Evolutionary conservation across 2,329 filamentous ascomycete species (phyloP).

Genomic region (Simplicillium sp.): DNA sequence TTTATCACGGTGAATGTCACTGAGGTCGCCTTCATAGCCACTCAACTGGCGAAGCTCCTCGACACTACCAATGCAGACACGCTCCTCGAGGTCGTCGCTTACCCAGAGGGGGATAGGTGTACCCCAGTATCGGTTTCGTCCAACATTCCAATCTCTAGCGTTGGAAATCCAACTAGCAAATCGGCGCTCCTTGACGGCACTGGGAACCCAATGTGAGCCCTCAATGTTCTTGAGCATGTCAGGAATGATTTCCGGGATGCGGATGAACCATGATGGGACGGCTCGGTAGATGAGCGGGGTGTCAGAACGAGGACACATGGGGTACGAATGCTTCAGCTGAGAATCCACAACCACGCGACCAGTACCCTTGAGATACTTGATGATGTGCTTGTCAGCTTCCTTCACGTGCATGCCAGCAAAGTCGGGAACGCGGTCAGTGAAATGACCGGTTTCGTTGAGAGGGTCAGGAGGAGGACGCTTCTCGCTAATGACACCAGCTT

Average conservation of each 20-base stretch:
- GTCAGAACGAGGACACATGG: conserved; percentile 91
- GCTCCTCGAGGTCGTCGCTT: conserved; percentile 79
- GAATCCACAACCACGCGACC: conserved; percentile 76
- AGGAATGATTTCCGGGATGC: conserved; percentile 73
- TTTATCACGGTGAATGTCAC: conserved; percentile 84
- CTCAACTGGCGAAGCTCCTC: conserved; percentile 77
- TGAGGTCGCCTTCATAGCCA: conserved; percentile 74
- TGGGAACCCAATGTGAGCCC: conserved; percentile 83
- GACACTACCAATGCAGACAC: conserved; percentile 77
- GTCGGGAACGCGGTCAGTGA: conserved; percentile 66
- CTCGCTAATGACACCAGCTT: conserved; percentile 68
- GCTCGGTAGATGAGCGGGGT: conserved; percentile 88
- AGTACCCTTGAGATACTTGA: conserved; percentile 72
- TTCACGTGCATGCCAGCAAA: conserved; percentile 87
- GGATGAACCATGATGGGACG: conserved; percentile 91
- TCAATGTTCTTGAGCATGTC: conserved; percentile 88
- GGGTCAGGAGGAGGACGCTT: conserved; percentile 78
- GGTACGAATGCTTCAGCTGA: conserved; percentile 84
- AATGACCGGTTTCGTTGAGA: conserved; percentile 75
- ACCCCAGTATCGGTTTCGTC: conserved; percentile 90
- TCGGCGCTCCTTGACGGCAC: conserved; percentile 80
- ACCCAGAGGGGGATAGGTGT: conserved; percentile 89
- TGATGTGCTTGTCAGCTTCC: conserved; percentile 83
- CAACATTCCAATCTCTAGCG: conserved; percentile 92
- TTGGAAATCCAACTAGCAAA: conserved; percentile 89